Evolutionary conservation across 139 green algal genomes (phyloP).

Genomic region (Auxenochlorella protothecoides): DNA sequence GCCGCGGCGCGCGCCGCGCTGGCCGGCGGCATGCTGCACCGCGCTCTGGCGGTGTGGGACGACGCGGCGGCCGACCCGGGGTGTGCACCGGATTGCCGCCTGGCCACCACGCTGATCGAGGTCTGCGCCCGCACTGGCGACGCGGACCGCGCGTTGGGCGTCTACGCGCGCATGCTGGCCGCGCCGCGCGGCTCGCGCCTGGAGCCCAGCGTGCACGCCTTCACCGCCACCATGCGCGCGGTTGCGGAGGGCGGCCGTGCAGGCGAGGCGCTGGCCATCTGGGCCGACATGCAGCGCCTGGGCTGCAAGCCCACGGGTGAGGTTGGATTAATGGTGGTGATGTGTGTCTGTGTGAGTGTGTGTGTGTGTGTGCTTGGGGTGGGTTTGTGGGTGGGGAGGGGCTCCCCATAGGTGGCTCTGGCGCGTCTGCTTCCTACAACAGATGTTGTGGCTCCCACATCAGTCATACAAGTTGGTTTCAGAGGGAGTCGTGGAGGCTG

Average conservation of each 20-base stretch:
- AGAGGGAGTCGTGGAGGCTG: no score
- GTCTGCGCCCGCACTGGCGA: slow-evolving; percentile 55
- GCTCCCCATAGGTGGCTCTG: no score
- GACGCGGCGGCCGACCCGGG: slow-evolving; percentile 33
- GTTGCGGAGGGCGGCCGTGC: slow-evolving; percentile 61
- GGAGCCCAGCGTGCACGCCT: slow-evolving; percentile 67
- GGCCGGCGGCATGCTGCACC: slow-evolving; percentile 46
- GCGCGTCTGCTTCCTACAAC: no score
- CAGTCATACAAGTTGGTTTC: no score
- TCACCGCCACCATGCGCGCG: slow-evolving; percentile 77
- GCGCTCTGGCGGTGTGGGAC: slow-evolving; percentile 47
- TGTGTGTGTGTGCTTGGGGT: no score
- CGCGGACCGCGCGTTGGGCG: slow-evolving; percentile 52
- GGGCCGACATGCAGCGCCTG: slow-evolving; percentile 61
- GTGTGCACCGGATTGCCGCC: slow-evolving; percentile 59
- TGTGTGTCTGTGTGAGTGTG: no score
- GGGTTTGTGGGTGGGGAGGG: no score
- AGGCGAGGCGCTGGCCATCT: slow-evolving; percentile 58
- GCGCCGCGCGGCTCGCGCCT: slow-evolving; percentile 31
- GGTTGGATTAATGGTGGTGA: not conserved
- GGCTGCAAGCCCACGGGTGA: slow-evolving; percentile 44
- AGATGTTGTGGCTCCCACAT: no score
- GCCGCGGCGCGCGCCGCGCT: slow-evolving; percentile 76
- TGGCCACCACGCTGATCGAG: slow-evolving; percentile 74
- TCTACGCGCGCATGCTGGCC: slow-evolving; percentile 54